phyloP scores from a whole-genome alignment of 805 yeast genomes.

The Candida oleophila region DNA sequence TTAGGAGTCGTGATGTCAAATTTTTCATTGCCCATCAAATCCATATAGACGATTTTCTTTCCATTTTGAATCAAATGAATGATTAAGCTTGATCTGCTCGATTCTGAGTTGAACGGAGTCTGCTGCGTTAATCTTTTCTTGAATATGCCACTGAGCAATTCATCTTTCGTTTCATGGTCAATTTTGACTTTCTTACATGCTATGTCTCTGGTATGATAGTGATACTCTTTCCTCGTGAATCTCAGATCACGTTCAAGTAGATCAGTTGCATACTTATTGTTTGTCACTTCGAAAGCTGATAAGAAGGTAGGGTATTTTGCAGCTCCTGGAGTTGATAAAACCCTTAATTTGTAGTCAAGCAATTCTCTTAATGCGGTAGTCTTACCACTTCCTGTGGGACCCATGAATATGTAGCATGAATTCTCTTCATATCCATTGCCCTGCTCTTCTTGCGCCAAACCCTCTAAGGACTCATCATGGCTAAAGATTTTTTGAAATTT shows the following conservation, averaged over 20 bases:
- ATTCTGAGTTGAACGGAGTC: constrained; percentile 17
- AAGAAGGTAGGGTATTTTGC: constrained; percentile 10
- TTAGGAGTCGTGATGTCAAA: constrained; percentile 12
- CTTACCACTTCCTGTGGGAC: constrained; percentile 34
- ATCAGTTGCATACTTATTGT: constrained; percentile 24
- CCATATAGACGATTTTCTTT: constrained; percentile 21
- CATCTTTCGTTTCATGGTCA: constrained; percentile 5
- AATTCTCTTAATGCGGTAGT: constrained; percentile 25
- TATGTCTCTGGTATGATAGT: constrained; percentile 1
- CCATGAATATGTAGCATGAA: constrained; percentile 21
- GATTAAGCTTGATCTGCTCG: constrained; percentile 27
- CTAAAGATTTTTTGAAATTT: constrained; percentile 20
- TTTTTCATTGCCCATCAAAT: constrained; percentile 31
- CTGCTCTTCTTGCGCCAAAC: constrained; percentile 9
- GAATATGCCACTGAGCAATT: constrained; percentile 15
- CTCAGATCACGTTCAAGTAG: constrained; percentile 17
- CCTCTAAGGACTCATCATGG: constrained; percentile 7
- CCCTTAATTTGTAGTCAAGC: constrained; percentile 12
- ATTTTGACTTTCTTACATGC: constrained; percentile 1
- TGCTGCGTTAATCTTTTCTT: constrained; percentile 16
- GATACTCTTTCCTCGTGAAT: neutral
- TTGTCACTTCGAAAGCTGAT: constrained; percentile 29
- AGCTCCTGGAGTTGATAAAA: constrained; percentile 5
- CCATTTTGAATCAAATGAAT: constrained; percentile 20
- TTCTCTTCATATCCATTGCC: neutral